phyloP scores from a whole-genome alignment of 495 filamentous ascomycete species.

The Talaromyces trachyspermus region DNA sequence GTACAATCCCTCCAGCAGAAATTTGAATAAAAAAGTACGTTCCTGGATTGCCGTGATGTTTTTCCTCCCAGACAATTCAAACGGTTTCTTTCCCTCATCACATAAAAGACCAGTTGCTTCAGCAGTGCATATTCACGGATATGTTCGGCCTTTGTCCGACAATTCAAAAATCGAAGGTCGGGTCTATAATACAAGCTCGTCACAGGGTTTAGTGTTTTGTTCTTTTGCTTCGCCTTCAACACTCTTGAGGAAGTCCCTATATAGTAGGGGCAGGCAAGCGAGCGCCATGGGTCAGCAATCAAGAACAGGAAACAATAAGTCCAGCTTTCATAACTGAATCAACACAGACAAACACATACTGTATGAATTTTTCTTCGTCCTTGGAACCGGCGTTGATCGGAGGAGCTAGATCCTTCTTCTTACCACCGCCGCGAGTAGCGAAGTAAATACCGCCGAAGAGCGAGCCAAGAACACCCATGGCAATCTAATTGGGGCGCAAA shows the following conservation, averaged over 20 bases:
- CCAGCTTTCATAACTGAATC: neutral
- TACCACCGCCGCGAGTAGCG: conserved; percentile 52
- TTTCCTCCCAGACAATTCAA: neutral
- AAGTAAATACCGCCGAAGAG: conserved; percentile 51
- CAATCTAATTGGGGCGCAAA: no score
- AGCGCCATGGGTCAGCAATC: neutral
- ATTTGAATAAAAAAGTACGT: no score
- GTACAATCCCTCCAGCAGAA: conserved; percentile 5
- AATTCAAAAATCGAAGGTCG: conserved; percentile 4
- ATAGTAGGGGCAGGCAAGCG: neutral
- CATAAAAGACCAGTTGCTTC: neutral
- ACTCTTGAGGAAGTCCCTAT: conserved; percentile 72
- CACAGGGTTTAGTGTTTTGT: conserved; percentile 48
- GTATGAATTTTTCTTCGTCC: conserved; percentile 96
- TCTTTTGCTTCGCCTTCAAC: conserved; percentile 63
- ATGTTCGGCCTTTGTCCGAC: neutral
- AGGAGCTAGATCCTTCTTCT: conserved; percentile 52
- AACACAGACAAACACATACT: conserved; percentile 51
- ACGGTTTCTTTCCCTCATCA: neutral
- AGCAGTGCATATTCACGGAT: neutral
- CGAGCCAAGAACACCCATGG: conserved; percentile 71
- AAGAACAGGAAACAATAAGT: conserved; percentile 19
- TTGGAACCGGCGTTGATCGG: conserved; percentile 81
- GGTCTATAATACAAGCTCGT: conserved; percentile 1
- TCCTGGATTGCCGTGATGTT: no score